Percentiles rank a stretch among this genome's conserved stretches.
These are phyloP conservation scores for Panaeolus papilionaceus DNA, from an alignment of 768 basidiomycete genomes.

Conservation along the genomic window DNA sequence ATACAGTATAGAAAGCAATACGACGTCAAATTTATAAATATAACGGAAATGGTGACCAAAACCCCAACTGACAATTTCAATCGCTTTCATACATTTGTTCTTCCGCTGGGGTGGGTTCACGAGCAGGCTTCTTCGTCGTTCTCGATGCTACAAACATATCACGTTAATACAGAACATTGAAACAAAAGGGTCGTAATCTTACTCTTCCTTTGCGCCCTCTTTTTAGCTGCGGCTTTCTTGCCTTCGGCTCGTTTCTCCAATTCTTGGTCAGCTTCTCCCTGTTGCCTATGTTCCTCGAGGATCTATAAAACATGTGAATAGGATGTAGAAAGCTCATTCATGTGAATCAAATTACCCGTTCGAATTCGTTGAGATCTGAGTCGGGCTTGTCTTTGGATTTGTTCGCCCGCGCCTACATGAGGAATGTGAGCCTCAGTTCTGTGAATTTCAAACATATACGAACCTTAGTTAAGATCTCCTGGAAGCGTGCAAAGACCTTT, in stretches of 20 bases:
- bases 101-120: slow-evolving; percentile 25
- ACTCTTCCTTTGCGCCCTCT: slow-evolving; percentile 61
- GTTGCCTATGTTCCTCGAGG: slow-evolving; percentile 78
- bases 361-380: slow-evolving; percentile 93
- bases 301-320: slow-evolving; percentile 55
- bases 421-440: neutral
- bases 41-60: neutral
- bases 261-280: slow-evolving; percentile 92
- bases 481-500: slow-evolving; percentile 79
- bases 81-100: slow-evolving; percentile 34
- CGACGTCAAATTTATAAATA: slow-evolving; percentile 7
- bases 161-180: neutral
- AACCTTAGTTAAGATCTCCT: slow-evolving; percentile 91
- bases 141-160: slow-evolving; percentile 6
- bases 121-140: slow-evolving; percentile 28
- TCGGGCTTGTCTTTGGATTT: slow-evolving; percentile 94
- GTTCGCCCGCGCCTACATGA: slow-evolving; percentile 76
- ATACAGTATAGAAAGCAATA: slow-evolving; percentile 13
- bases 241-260: slow-evolving; percentile 86
- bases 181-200: slow-evolving; percentile 18
- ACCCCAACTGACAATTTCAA: slow-evolving; percentile 5
- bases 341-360: slow-evolving; percentile 56
- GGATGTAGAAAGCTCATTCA: neutral
- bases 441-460: slow-evolving; percentile 22
- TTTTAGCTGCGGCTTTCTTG: slow-evolving; percentile 83